Base-by-base conservation (phyloP, 2,329 filamentous ascomycete genomes). In the Exophiala oligosperma region DNA sequence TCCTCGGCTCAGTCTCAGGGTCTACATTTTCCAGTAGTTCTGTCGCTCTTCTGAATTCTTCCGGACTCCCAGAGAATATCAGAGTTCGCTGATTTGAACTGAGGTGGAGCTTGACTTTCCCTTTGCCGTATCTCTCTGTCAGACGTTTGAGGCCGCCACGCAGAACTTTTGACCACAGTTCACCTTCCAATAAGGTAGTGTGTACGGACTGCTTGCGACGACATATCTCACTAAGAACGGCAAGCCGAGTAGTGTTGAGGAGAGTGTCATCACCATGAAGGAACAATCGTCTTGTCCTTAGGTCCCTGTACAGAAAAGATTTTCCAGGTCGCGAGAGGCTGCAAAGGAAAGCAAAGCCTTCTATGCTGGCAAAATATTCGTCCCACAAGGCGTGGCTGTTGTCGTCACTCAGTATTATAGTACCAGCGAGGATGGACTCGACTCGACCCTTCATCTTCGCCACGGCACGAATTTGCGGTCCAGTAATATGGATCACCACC, bases 301-400 rank as follows among this genome's bases (percentile, higher is more conserved):
- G 11, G 24, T 59, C 59, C 9, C 56, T 23, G 23, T 57, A 55
- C 9, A 61, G 26, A 52, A 61, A 58, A 24, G 56, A 11, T 37
- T 51, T 40, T 4, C 48, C 41, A 2, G 37, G 24, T 26, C 43
- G 29, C n/a, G 23, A 37, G 8, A 57, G 21, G 21, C 50, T 26
- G 14, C 50, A 29, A 6, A 57, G 24, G 17, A 23, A 53, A 8
- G 55, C 41, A 6, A 53, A 51, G 12, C 55, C 59, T 8, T 48
- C 59, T 11, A 29, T 21, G 26, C 23, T 55, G 40, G 21, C 23
- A 47, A 51, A 56, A 37, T 51, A 55, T 17, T 55, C 47, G 46
- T 61, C 43, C 59, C 59, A 61, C n/a, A 61, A 37, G 8, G 48
- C n/a, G 8, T 35, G 32, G 21, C 37, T 43, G 24, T 47, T 35